Conservation (phyloP, 2,329 filamentous ascomycete species). For the Microthyrium microscopicum region DNA sequence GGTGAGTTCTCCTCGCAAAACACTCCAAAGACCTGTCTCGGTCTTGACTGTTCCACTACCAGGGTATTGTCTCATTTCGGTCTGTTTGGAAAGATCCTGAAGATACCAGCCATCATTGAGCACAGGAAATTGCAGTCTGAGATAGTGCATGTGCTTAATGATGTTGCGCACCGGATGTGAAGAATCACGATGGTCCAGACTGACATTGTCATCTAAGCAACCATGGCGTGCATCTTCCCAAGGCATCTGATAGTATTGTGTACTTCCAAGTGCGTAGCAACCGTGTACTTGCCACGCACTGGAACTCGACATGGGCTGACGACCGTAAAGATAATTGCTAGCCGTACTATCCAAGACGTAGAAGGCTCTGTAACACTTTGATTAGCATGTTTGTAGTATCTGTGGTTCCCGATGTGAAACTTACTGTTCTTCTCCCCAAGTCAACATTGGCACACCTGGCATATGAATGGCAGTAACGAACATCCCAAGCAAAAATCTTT, state of each 20-base stretch:
- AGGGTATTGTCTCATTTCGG: conserved; percentile 15
- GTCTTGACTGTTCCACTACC: conserved; percentile 13
- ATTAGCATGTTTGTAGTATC: no score
- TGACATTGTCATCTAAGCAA: conserved; percentile 39
- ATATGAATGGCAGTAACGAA: conserved; percentile 43
- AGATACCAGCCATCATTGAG: conserved; percentile 43
- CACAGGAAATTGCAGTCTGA: conserved; percentile 38
- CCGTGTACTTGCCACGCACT: conserved; percentile 49
- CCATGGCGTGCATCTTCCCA: conserved; percentile 35
- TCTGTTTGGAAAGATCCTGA: conserved; percentile 40
- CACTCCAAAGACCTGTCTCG: conserved; percentile 36
- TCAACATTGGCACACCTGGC: conserved; percentile 42
- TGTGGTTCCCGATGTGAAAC: no score
- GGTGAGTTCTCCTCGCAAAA: conserved; percentile 33
- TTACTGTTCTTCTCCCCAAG: conserved; percentile 53
- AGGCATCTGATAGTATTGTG: conserved; percentile 42
- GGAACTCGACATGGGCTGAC: conserved; percentile 43
- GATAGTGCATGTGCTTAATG: conserved; percentile 44
- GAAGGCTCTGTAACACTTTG: no score
- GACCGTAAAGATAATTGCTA: conserved; percentile 47
- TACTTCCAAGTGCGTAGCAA: conserved; percentile 40
- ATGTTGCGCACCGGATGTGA: conserved; percentile 44
- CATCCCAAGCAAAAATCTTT: conserved; percentile 39
- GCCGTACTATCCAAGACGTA: conserved; percentile 49
- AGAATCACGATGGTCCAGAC: conserved; percentile 45